Percentiles rank a stretch among this genome's conserved stretches.
Evolutionary conservation across 345 rosid genomes (phyloP).

Genomic region (Excoecaria agallocha): DNA sequence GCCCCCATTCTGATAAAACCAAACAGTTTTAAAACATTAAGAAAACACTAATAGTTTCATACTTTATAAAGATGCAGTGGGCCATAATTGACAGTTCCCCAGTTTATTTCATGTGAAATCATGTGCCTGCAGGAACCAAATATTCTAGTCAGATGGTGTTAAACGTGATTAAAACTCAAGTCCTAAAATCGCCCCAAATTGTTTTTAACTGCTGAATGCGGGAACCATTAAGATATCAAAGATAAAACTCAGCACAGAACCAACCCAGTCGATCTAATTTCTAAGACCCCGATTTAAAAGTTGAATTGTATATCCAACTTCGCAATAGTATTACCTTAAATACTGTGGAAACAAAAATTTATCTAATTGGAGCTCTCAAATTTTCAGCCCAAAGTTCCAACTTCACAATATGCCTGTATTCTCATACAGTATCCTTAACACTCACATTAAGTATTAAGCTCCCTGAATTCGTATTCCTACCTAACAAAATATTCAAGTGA

Average conservation of each 20-base stretch:
- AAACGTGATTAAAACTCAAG: slow-evolving; percentile 27
- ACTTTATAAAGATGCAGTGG: slow-evolving; percentile 66
- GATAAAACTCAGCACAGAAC: background rate
- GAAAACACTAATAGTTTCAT: slow-evolving; percentile 38
- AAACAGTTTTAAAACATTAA: slow-evolving; percentile 26
- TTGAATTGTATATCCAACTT: background rate
- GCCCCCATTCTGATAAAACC: slow-evolving; percentile 17
- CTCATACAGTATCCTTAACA: too few species aligned
- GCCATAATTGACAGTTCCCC: slow-evolving; percentile 48
- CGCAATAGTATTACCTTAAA: background rate
- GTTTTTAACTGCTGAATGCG: background rate
- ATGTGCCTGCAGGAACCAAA: slow-evolving; percentile 99
- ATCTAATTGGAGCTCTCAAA: background rate
- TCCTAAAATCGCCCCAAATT: background rate
- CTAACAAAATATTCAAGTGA: background rate
- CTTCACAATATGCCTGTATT: background rate
- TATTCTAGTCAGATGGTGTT: slow-evolving; percentile 46
- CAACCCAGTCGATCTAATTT: background rate
- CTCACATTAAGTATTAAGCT: background rate
- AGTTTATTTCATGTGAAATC: slow-evolving; percentile 52
- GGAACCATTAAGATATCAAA: background rate
- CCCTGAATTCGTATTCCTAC: background rate
- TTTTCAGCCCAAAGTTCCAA: background rate
- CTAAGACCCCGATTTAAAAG: background rate
- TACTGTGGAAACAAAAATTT: too few species aligned